A percentile compares a stretch with the other conserved stretches of the same genome.
Conservation (phyloP, 148 eudicot species). For the Suaeda aralocaspica region DNA sequence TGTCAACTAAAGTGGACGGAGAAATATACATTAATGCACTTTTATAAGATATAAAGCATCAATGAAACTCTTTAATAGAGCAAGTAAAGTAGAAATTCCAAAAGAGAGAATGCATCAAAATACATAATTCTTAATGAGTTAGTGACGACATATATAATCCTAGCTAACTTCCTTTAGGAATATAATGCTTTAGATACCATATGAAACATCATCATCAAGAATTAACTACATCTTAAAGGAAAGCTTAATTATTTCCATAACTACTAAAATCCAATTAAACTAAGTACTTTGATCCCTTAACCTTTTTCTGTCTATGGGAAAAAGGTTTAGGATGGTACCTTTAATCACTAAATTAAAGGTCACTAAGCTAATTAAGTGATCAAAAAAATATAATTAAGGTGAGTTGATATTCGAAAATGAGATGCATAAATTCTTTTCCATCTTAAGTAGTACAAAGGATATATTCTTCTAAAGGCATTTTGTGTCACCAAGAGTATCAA, state of each 20-base stretch:
- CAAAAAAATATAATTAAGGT: slow-evolving; percentile 7
- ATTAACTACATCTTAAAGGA: neutral
- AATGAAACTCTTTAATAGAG: slow-evolving; percentile 16
- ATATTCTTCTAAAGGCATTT: slow-evolving; percentile 21
- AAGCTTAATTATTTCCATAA: neutral
- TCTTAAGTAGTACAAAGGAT: slow-evolving; percentile 30
- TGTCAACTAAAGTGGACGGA: slow-evolving; percentile 14
- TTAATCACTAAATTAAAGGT: neutral
- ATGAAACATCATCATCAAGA: slow-evolving; percentile 4
- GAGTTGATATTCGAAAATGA: slow-evolving; percentile 28
- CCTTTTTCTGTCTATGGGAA: slow-evolving; percentile 8
- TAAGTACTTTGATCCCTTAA: neutral
- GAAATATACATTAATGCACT: neutral
- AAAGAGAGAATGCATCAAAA: slow-evolving; percentile 5
- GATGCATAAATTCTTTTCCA: slow-evolving; percentile 20
- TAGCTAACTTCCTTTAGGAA: slow-evolving; percentile 11
- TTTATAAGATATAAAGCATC: slow-evolving; percentile 3
- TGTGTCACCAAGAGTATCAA: slow-evolving; percentile 22
- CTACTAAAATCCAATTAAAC: neutral
- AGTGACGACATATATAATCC: neutral
- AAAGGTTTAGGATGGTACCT: slow-evolving; percentile 17
- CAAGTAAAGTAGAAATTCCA: slow-evolving; percentile 13
- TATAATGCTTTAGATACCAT: neutral
- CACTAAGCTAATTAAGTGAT: slow-evolving; percentile 9
- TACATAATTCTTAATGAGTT: neutral